phyloP scores from a whole-genome alignment of 2,329 filamentous ascomycete species.

The Aspergillus sp. region DNA sequence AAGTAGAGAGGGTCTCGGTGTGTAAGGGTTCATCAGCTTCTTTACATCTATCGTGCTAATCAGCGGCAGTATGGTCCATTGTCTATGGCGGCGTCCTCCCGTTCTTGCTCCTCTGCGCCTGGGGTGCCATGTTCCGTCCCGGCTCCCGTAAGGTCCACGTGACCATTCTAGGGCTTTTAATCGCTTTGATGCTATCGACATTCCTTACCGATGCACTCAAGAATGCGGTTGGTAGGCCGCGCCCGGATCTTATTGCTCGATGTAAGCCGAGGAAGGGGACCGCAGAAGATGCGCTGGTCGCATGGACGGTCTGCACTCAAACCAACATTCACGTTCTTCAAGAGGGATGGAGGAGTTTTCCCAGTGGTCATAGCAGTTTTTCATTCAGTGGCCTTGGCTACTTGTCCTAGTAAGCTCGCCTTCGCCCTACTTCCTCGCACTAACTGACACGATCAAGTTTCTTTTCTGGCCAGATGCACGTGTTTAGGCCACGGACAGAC shows the following conservation, averaged over 20 bases:
- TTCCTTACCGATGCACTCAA: slow-evolving; percentile 89
- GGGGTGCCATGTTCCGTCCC: slow-evolving; percentile 54
- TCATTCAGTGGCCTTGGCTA: slow-evolving; percentile 54
- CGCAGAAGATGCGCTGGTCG: slow-evolving; percentile 45
- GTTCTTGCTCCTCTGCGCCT: slow-evolving; percentile 54
- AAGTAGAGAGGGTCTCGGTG: slow-evolving; percentile 72
- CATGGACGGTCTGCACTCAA: slow-evolving; percentile 37
- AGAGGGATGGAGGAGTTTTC: slow-evolving; percentile 58
- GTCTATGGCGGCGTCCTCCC: slow-evolving; percentile 69
- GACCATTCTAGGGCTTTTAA: slow-evolving; percentile 69
- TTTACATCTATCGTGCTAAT: slow-evolving; percentile 5
- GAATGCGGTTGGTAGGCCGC: slow-evolving; percentile 71
- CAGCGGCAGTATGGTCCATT: slow-evolving; percentile 53
- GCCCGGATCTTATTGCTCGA: slow-evolving; percentile 79
- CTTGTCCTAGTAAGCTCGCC: slow-evolving; percentile 36
- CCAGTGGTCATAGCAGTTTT: slow-evolving; percentile 54
- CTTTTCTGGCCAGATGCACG: slow-evolving; percentile 47
- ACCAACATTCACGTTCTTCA: slow-evolving; percentile 49
- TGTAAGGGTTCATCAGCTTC: too few relatives aligned
- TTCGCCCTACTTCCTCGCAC: background rate
- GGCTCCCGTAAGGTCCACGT: slow-evolving; percentile 73
- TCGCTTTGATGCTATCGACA: slow-evolving; percentile 64
- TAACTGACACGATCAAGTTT: slow-evolving; percentile 21
- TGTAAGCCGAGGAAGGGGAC: slow-evolving; percentile 62
- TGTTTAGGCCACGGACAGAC: slow-evolving; percentile 50